phyloP scores from a whole-genome alignment of 208 protist species.

The Blechomonas ayalai region DNA sequence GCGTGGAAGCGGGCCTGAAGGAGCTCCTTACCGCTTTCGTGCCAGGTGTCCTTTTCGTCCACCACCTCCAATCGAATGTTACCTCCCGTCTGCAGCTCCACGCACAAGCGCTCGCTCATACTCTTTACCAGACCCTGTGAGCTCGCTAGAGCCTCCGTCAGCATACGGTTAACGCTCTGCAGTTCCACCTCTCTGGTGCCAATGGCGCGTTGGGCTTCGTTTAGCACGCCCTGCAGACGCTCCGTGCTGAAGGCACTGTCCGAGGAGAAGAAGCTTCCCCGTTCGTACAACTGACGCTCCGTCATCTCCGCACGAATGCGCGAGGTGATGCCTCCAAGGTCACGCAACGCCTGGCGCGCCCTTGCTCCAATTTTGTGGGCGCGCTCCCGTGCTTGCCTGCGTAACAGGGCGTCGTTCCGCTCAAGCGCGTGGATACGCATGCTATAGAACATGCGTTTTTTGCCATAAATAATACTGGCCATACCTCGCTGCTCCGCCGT shows the following conservation, averaged over 20 bases:
- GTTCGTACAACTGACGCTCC: constrained; percentile 23
- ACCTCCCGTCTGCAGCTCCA: constrained; percentile 87
- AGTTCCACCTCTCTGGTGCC: constrained; percentile 60
- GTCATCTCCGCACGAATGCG: constrained; percentile 22
- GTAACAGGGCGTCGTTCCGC: constrained; percentile 64
- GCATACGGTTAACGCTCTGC: constrained; percentile 22
- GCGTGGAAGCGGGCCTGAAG: constrained; percentile 57
- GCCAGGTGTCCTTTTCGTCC: constrained; percentile 45
- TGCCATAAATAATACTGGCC: constrained; percentile 84
- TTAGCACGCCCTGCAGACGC: constrained; percentile 14
- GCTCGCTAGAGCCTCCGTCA: constrained; percentile 21
- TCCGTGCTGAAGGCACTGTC: constrained; percentile 5
- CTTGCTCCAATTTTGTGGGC: constrained; percentile 14
- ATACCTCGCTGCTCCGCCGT: constrained; percentile 69
- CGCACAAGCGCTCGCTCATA: constrained; percentile 44
- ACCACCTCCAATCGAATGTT: constrained; percentile 87
- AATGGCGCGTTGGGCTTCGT: constrained; percentile 20
- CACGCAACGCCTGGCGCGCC: constrained; percentile 7
- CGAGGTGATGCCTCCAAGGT: constrained; percentile 19
- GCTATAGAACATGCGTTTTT: constrained; percentile 94
- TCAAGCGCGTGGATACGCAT: constrained; percentile 90
- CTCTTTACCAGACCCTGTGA: constrained; percentile 22
- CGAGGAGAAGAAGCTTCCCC: constrained; percentile 4
- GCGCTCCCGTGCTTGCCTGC: constrained; percentile 11
- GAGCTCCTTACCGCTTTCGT: constrained; percentile 50